Evolutionary conservation across 192 early-diverging fungal species (phyloP), one percentile per base, ranked within the genome.

Genomic region (Entomortierella beljakovae): DNA sequence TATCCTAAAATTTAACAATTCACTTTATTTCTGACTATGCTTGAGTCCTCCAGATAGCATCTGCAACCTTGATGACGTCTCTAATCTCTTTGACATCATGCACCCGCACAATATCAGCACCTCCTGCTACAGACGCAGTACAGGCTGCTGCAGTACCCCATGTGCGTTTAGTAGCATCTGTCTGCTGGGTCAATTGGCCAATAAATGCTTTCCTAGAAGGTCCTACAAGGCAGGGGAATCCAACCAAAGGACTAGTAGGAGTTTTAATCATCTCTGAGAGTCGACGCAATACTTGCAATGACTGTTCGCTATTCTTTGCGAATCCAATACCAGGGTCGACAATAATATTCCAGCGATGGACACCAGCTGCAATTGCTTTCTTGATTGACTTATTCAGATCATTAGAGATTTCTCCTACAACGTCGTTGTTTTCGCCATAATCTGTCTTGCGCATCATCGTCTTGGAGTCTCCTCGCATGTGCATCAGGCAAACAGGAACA

Each of bases 251-350:
- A 31, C 84, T 80, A 23, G 84, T 68, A 18, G 81, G n/a, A 3
- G 42, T 32, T 57, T 82, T 69, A 57, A 83, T 83, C 33, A 94
- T 76, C 52, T 92, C 86, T 1, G 81, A 67, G 28, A 99, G 82
- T 5, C 91, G 82, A 32, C 91, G 87, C 58, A 99, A 79, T 29
- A 99, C 80, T 70, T 94, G 91, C 81, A 97, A 90, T 80, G 92
- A 94, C 74, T 99, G 98, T 3, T 88, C 87, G 28, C 84, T 85
- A 9, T 91, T 90, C 83, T 99, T 99, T 33, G 97, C 96, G 86
- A 99, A 99, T 1, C 98, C 98, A 63, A 99, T 89, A 26, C 98
- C 98, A 15, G 98, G 98, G 68, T 99, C 98, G 3, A 97, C 81
- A 67, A 97, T 93, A 28, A 99, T 95, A 81, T 99, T 99, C 98